Base-by-base conservation (phyloP, 306 rosid genomes). In the Casuarina cunninghamiana region DNA sequence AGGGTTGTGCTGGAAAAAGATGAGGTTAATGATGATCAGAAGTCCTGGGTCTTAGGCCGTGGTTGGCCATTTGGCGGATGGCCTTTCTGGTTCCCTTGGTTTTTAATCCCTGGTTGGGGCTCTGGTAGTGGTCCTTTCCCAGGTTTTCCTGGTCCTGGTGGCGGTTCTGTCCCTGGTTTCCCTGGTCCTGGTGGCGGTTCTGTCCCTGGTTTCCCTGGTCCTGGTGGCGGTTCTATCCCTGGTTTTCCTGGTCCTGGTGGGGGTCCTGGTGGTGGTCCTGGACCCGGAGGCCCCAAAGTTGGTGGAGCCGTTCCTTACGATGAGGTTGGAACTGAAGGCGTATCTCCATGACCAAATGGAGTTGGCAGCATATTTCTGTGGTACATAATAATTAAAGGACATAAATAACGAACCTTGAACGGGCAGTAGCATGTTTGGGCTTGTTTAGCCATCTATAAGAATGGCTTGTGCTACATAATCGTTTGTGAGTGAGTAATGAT, bases 1-100 rank as follows among this genome's bases (percentile, higher is more conserved):
- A 75, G 85, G 71, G 80, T 57, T 2, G 3, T 72, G 71, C 89
- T 81, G 0, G 39, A 1, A 21, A 72, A 43, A 45, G 45, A 77
- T 35, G 58, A 70, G 39, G 58, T 73, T 5, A 78, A 81, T 17
- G 45, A 15, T 2, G 37, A 78, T 12, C 41, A 69, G 58, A 66
- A 58, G 19, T 75, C 44, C 21, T 35, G 13, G 3, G 78, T 63
- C 7, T 51, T 43, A 2, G 75, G 53, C 55, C 16, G 15, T 2
- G 42, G 79, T 17, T 71, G 43, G 75, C 39, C 63, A 48, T 17
- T 26, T 53, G 66, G 74, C 4, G 38, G 38, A n/a, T 45, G 26
- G 8, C 15, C 51, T 45, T 3, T 9, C 3, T 6, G 53, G 13
- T 5, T 7, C 3, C 37, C 12, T 41, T 11, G 21, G 35, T 3